A percentile compares a stretch with the other conserved stretches of the same genome.
These are phyloP conservation scores for Tetraselmis striata DNA, from an alignment of 139 green algal genomes.

Conservation along the genomic window DNA sequence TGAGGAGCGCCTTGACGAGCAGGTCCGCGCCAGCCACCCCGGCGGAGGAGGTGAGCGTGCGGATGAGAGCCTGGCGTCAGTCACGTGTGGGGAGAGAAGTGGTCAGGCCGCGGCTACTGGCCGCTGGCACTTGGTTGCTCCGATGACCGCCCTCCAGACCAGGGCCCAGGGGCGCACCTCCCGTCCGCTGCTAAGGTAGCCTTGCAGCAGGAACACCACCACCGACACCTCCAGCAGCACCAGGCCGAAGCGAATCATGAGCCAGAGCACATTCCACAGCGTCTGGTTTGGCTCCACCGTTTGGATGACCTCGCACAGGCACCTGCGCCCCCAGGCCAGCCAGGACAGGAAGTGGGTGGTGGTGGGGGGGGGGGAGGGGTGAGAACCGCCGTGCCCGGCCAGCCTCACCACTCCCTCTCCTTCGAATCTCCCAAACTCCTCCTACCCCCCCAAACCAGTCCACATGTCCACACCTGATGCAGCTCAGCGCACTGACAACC, in stretches of 20 bases:
- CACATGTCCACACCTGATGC: too few species aligned
- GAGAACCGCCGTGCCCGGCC: too few species aligned
- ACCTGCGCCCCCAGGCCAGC: too few species aligned
- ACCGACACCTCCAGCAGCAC: slow-evolving; percentile 39
- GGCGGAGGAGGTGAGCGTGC: slow-evolving; percentile 31
- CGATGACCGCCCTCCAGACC: too few species aligned
- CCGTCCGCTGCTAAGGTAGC: slow-evolving; percentile 27
- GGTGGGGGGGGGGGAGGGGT: too few species aligned
- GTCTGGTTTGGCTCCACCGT: background rate
- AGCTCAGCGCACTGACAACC: slow-evolving; percentile 22
- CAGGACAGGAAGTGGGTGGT: too few species aligned
- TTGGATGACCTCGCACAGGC: slow-evolving; percentile 18
- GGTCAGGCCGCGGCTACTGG: too few species aligned
- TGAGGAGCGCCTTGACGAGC: slow-evolving; percentile 26
- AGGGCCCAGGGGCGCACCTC: slow-evolving; percentile 22
- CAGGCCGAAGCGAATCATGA: slow-evolving; percentile 32
- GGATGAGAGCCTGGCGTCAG: slow-evolving; percentile 29
- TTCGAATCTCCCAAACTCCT: too few species aligned
- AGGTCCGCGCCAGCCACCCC: slow-evolving; percentile 26
- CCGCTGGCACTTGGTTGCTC: too few species aligned
- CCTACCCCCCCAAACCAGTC: too few species aligned
- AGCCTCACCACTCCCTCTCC: too few species aligned
- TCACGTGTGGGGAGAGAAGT: too few species aligned
- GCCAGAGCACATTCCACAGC: slow-evolving; percentile 40
- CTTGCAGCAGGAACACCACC: slow-evolving; percentile 46